These are phyloP conservation scores for Ceratocystis alfenasii DNA, from an alignment of 2,329 filamentous ascomycete species.

Conservation along the genomic window DNA sequence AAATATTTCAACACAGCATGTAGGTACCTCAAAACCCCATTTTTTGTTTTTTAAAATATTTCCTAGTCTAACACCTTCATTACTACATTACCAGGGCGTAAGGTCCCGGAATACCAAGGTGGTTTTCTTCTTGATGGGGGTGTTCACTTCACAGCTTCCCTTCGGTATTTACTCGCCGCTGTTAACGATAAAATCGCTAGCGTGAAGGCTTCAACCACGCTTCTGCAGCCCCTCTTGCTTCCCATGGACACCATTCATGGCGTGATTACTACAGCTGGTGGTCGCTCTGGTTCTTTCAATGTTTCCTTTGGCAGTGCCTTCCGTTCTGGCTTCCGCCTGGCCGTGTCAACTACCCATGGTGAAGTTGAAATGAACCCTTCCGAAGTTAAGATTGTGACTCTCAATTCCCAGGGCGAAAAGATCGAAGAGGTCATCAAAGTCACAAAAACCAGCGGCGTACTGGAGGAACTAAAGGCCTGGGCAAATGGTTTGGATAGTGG, in stretches of 20 bases:
- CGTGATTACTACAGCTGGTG: constrained; percentile 41
- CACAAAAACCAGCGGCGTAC: constrained; percentile 39
- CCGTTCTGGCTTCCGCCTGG: constrained; percentile 39
- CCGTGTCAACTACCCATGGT: constrained; percentile 47
- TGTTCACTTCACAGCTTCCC: constrained; percentile 56
- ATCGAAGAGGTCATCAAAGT: constrained; percentile 22
- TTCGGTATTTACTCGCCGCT: constrained; percentile 45
- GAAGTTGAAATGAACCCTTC: constrained; percentile 39
- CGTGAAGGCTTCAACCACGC: constrained; percentile 44
- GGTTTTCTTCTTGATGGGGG: constrained; percentile 67
- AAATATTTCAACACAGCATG: constrained; percentile 41
- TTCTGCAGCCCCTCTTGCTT: constrained; percentile 44
- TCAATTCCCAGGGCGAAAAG: constrained; percentile 29
- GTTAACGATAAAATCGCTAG: constrained; percentile 34
- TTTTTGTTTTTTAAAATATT: too few relatives aligned
- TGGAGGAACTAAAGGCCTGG: constrained; percentile 50
- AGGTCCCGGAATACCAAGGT: constrained; percentile 57
- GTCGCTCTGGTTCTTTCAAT: constrained; percentile 44
- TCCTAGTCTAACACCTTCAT: neutral
- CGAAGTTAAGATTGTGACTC: constrained; percentile 32
- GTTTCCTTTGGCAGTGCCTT: constrained; percentile 47
- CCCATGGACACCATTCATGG: constrained; percentile 57
- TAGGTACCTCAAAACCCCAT: constrained; percentile 22
- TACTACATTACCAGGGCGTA: constrained; percentile 39
- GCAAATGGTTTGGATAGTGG: constrained; percentile 41